Evolutionary conservation across 495 filamentous ascomycete species (phyloP), one percentile per base, ranked within the genome.

Genomic region (Hypoxylon rickii): DNA sequence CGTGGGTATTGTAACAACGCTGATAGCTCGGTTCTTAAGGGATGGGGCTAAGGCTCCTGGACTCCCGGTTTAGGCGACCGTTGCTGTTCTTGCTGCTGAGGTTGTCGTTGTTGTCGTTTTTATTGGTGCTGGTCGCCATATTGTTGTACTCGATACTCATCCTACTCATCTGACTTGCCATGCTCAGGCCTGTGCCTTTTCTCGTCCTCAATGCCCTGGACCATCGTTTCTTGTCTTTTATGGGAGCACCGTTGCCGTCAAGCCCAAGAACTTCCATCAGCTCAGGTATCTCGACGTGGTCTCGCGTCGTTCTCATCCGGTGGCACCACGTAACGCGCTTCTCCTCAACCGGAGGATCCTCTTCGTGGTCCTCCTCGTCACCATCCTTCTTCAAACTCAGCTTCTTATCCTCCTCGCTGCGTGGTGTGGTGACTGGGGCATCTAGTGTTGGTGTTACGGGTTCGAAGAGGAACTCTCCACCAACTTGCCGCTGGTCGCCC

Each of bases 391-490:
- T 55, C 33, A 69, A 48, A 37, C 48, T 20, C 21, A 68, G 42
- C 15, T 59, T 46, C 42, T 46, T 50, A 4, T 53, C 60, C 33
- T 61, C 49, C 37, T 69, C 69, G 8, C 55, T 45, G 33, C 51
- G 61, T 37, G 73, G 69, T 8, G 70, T 70, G 6, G 58, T 24
- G 3, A 73, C 63, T 0, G 71, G 70, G 0, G 68, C 68, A 21
- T 67, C 65, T 29, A 75, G 17, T 4, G 63, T 50, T 10, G 65
- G 15, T 1, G 33, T 54, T 3, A 52, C 57, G 1, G 77, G 70
- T 66, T 90, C 88, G 60, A 91, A 92, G 34, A 96, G 51, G 61
- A 95, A 92, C 70, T 96, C 92, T 0, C 90, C 92, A 2, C 92
- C 92, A 16, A 89, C 83, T 71, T 93, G 87, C 44, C 79, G 75